Evolutionary conservation across 352 stramenopile genomes (phyloP).

Genomic region (Globisporangium orthogonon): DNA sequence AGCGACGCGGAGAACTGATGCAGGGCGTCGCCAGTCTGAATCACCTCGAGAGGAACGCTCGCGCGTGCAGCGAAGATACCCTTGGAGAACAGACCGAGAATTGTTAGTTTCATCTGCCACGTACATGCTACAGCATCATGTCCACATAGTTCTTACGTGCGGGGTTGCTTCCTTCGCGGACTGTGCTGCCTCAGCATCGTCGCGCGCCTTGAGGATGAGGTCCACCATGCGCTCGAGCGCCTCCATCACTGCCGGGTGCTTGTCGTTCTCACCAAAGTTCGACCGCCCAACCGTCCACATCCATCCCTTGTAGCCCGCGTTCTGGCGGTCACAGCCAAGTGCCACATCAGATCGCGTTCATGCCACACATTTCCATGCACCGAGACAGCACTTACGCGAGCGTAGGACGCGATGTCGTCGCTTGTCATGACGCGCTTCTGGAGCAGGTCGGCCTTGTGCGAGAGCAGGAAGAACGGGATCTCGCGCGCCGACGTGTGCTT

Average conservation of each 20-base stretch:
- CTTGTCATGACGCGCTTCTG: conserved; percentile 85
- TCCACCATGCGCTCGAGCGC: conserved; percentile 75
- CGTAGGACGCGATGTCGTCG: conserved; percentile 79
- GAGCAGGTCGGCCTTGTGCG: conserved; percentile 78
- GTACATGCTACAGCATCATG: no score
- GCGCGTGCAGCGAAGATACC: conserved; percentile 38
- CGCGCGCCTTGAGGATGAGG: conserved; percentile 34
- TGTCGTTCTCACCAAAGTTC: conserved; percentile 81
- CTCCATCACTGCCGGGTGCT: conserved; percentile 62
- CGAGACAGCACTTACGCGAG: conserved; percentile 23
- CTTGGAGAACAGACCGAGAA: conserved; percentile 8
- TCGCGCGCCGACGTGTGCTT: conserved; percentile 75
- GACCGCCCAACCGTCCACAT: conserved; percentile 78
- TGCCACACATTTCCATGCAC: background rate
- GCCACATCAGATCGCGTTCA: background rate
- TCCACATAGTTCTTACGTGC: conserved; percentile 11
- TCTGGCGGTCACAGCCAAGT: conserved; percentile 15
- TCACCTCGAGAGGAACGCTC: conserved; percentile 32
- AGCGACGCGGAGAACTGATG: conserved; percentile 62
- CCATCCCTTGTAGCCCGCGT: conserved; percentile 69
- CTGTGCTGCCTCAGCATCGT: conserved; percentile 25
- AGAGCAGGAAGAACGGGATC: conserved; percentile 72
- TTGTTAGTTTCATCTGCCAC: background rate
- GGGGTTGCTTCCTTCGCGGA: conserved; percentile 20
- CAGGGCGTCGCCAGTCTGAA: conserved; percentile 53